Base-by-base conservation (phyloP, 495 filamentous ascomycete species). In the Podospora conica region DNA sequence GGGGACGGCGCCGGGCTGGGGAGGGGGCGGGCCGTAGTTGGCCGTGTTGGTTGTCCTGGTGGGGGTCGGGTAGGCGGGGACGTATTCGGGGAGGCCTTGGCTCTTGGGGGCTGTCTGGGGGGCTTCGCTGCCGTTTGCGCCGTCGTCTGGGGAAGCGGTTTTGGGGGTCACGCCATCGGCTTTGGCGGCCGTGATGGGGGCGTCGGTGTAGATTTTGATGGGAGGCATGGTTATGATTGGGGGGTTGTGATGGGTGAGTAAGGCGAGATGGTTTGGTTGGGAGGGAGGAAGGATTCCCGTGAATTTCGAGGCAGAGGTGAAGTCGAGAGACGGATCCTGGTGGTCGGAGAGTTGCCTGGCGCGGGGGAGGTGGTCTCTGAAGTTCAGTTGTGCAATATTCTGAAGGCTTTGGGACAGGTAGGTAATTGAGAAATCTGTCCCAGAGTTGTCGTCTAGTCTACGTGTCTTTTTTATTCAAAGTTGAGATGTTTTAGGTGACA, bases 141-240 rank as follows among this genome's bases (percentile, higher is more conserved):
- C 22, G 59, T 66, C 67, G 23, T 66, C 65, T 29, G 77, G 65
- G 54, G 70, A 65, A 70, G 80, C 76, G 63, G 85, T 85, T 75
- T 83, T 75, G 58, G 80, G 80, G 59, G 82, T 81, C 33, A 80
- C 68, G 54, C 78, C 82, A 20, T 78, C 75, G 21, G 84, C 74
- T 71, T 85, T 86, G 48, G 79, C 79, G 10, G 82, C 70, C 59
- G 79, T 84, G 69, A 90, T 85, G 58, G 87, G 86, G 57, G 83
- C 82, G 53, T 87, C 77, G 22, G 79, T 83, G 79, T 87, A 84
- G 27, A 88, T 79, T 54, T 76, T 82, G 67, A 90, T 84, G 5
- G 85, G 84, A 10, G 84, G 76, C 82, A 88, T 87, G 33, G 25
- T 79, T 63, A 71, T 20, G 64, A 20, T 66, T 40, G 12, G 5